Conservation (phyloP, 345 rosid species). For the Physaria fendleri region DNA sequence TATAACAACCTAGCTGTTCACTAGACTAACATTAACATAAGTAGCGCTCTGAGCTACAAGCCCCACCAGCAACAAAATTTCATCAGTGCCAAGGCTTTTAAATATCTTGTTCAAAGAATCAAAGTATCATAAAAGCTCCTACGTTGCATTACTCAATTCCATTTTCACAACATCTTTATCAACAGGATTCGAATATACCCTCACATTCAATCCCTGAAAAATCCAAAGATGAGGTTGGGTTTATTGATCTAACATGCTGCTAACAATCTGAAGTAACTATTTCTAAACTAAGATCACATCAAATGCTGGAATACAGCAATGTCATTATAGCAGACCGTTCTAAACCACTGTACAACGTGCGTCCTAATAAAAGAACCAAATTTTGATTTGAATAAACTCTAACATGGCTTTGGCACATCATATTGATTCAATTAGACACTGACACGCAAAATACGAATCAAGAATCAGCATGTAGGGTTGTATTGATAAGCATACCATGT, state of each 20-base stretch:
- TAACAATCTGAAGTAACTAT: background rate
- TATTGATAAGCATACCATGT: conserved; percentile 54
- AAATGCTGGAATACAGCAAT: background rate
- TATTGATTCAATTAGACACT: background rate
- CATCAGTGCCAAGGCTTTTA: background rate
- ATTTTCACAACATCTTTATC: background rate
- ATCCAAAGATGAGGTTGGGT: background rate
- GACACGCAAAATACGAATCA: background rate
- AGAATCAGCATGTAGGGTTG: background rate
- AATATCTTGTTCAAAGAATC: background rate
- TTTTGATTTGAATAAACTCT: background rate
- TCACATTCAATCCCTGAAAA: background rate
- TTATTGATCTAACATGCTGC: background rate
- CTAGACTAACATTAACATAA: conserved; percentile 2
- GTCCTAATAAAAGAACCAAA: background rate
- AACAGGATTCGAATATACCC: background rate
- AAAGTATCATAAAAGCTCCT: background rate
- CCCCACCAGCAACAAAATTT: background rate
- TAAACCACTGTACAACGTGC: background rate
- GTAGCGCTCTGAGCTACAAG: background rate
- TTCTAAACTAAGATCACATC: background rate
- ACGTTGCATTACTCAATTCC: background rate
- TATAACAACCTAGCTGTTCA: background rate
- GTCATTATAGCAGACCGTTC: conserved; percentile 1
- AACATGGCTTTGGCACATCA: background rate